Percentiles rank a stretch among this genome's conserved stretches.
Conservation (phyloP, 2,329 filamentous ascomycete species). For the Scopulariopsis brevicaulis region DNA sequence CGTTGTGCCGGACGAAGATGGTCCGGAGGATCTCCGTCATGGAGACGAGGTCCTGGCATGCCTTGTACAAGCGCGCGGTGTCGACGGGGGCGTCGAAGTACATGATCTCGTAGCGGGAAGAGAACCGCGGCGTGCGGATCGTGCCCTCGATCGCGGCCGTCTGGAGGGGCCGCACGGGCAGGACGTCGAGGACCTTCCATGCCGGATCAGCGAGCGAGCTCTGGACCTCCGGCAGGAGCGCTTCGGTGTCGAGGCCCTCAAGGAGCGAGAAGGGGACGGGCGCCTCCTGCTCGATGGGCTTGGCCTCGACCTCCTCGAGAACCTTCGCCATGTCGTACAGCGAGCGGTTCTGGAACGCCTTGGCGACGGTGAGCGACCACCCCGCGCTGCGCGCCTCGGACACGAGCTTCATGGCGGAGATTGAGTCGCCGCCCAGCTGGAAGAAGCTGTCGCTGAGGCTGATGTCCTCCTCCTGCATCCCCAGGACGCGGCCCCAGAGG, state of each 20-base stretch:
- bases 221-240: slow-evolving; percentile 17
- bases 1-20: slow-evolving; percentile 41
- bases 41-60: slow-evolving; percentile 43
- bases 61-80: slow-evolving; percentile 30
- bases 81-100: slow-evolving; percentile 43
- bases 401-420: slow-evolving; percentile 49
- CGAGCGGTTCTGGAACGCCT: slow-evolving; percentile 38
- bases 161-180: slow-evolving; percentile 48
- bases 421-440: slow-evolving; percentile 47
- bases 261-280: slow-evolving; percentile 41
- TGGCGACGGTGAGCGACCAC: slow-evolving; percentile 37
- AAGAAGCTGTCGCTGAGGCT: slow-evolving; percentile 48
- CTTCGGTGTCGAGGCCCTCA: slow-evolving; percentile 21
- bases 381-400: slow-evolving; percentile 37
- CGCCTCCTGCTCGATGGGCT: slow-evolving; percentile 10
- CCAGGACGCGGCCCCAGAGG: slow-evolving; percentile 37
- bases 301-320: slow-evolving; percentile 22
- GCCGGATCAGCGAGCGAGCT: slow-evolving; percentile 32
- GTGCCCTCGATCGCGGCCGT: slow-evolving; percentile 48
- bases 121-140: slow-evolving; percentile 45
- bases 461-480: slow-evolving; percentile 31
- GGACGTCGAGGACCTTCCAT: slow-evolving; percentile 41
- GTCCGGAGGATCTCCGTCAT: slow-evolving; percentile 55
- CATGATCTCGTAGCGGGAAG: slow-evolving; percentile 52
- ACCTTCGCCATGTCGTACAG: slow-evolving; percentile 41